A percentile compares a stretch with the other conserved stretches of the same genome.
These are phyloP conservation scores for Rhizopogon vinicolor DNA, from an alignment of 768 basidiomycete genomes.

Conservation along the genomic window DNA sequence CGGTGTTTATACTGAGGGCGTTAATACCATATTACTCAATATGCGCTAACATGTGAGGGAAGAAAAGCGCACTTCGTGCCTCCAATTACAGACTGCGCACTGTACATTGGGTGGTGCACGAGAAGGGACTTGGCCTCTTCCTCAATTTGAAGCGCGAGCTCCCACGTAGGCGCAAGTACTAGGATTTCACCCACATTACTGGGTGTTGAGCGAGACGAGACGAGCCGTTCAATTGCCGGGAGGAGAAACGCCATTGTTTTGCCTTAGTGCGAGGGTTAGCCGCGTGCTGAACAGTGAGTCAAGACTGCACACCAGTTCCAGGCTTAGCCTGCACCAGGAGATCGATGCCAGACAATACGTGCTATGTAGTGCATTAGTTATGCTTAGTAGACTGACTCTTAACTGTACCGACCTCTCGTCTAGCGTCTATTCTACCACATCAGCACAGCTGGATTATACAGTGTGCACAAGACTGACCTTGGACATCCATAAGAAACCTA, in stretches of 20 bases:
- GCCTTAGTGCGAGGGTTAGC: slow-evolving; percentile 25
- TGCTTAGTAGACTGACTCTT: not conserved
- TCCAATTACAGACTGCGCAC: slow-evolving; percentile 47
- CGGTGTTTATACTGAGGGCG: slow-evolving; percentile 15
- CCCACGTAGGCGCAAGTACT: slow-evolving; percentile 69
- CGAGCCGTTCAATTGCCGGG: slow-evolving; percentile 67
- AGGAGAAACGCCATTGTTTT: slow-evolving; percentile 77
- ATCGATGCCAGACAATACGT: slow-evolving; percentile 37
- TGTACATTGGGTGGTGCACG: slow-evolving; percentile 30
- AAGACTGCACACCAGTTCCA: slow-evolving; percentile 45
- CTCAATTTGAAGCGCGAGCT: slow-evolving; percentile 63
- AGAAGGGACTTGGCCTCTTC: slow-evolving; percentile 55
- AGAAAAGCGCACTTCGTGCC: slow-evolving; percentile 42
- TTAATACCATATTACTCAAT: slow-evolving; percentile 8
- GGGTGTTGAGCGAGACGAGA: slow-evolving; percentile 32
- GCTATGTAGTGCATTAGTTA: slow-evolving; percentile 18
- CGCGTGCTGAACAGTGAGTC: not conserved
- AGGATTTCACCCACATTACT: slow-evolving; percentile 32
- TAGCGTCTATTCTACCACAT: slow-evolving; percentile 27
- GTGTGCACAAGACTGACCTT: slow-evolving; percentile 27
- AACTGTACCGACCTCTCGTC: slow-evolving; percentile 29
- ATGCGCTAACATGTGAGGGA: not conserved
- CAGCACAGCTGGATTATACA: not conserved
- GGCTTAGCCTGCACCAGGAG: slow-evolving; percentile 52
- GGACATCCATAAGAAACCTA: slow-evolving; percentile 44